phyloP scores from a whole-genome alignment of 306 rosid genomes.

The Trifolium subterraneum region DNA sequence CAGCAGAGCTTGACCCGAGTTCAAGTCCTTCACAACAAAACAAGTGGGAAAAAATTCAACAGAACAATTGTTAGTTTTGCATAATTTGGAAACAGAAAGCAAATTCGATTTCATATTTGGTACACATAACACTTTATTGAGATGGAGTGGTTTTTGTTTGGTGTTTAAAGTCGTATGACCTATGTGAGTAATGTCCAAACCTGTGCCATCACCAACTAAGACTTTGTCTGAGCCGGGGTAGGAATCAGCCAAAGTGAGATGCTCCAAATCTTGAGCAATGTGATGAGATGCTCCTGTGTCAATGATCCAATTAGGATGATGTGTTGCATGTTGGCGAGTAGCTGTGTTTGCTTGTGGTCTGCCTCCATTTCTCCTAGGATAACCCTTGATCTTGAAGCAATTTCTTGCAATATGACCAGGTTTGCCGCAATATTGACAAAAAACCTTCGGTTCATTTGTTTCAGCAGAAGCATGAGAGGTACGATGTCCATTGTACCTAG shows the following conservation, averaged over 20 bases:
- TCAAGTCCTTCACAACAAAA: background rate
- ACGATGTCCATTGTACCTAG: too few relatives aligned
- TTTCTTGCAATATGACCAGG: too few relatives aligned
- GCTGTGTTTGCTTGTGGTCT: background rate
- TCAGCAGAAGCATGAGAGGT: too few relatives aligned
- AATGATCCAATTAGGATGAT: background rate
- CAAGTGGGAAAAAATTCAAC: background rate
- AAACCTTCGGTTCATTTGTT: too few relatives aligned
- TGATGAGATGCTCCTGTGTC: background rate
- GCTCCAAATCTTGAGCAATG: background rate
- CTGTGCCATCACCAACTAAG: background rate
- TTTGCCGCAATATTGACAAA: too few relatives aligned
- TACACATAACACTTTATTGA: background rate
- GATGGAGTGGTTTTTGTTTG: background rate
- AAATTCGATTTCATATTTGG: background rate
- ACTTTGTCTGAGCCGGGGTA: too few relatives aligned
- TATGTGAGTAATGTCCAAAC: background rate
- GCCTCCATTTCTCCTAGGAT: background rate
- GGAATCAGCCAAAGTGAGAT: too few relatives aligned
- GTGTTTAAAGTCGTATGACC: background rate
- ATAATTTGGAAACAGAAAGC: background rate
- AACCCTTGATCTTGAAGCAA: background rate
- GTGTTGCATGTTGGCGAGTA: background rate
- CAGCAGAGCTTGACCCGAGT: background rate
- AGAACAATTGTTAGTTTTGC: background rate